Conservation (phyloP, 2,329 filamentous ascomycete genomes). For the Sarocladium kiliense region DNA sequence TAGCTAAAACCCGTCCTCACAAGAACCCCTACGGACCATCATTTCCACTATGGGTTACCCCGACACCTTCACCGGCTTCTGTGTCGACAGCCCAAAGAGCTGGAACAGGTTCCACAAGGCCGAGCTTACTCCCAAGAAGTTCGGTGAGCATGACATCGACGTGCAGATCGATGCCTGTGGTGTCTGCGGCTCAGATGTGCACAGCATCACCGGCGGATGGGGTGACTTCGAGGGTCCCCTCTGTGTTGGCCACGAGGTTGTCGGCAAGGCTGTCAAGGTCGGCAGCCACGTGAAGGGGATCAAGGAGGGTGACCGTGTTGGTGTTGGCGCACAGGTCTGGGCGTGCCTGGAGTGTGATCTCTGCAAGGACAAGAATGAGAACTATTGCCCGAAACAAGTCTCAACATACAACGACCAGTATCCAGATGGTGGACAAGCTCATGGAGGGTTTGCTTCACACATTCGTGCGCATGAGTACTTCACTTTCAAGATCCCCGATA, state of each 20-base stretch:
- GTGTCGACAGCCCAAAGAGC: conserved; percentile 34
- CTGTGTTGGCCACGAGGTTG: conserved; percentile 37
- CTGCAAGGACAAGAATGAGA: conserved; percentile 44
- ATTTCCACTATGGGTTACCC: conserved; percentile 34
- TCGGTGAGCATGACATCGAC: conserved; percentile 43
- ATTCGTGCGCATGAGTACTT: conserved; percentile 53
- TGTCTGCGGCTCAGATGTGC: conserved; percentile 57
- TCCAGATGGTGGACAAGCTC: conserved; percentile 52
- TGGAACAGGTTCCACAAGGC: conserved; percentile 36
- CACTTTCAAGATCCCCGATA: conserved; percentile 52
- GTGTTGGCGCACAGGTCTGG: conserved; percentile 56
- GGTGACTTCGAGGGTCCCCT: conserved; percentile 31
- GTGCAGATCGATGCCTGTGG: conserved; percentile 68
- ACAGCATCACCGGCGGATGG: conserved; percentile 54
- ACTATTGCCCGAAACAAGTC: conserved; percentile 42
- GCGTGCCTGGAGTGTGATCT: conserved; percentile 47
- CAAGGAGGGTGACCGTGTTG: conserved; percentile 59
- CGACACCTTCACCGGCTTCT: conserved; percentile 38
- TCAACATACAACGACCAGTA: conserved; percentile 56
- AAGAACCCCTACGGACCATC: not conserved
- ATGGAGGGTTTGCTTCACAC: conserved; percentile 57
- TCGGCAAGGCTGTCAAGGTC: conserved; percentile 47
- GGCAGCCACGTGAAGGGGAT: conserved; percentile 42
- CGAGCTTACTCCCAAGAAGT: conserved; percentile 31
- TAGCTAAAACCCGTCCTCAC: too few species aligned